phyloP scores from a whole-genome alignment of 2,329 filamentous ascomycete species.

The Talaromyces funiculosus region DNA sequence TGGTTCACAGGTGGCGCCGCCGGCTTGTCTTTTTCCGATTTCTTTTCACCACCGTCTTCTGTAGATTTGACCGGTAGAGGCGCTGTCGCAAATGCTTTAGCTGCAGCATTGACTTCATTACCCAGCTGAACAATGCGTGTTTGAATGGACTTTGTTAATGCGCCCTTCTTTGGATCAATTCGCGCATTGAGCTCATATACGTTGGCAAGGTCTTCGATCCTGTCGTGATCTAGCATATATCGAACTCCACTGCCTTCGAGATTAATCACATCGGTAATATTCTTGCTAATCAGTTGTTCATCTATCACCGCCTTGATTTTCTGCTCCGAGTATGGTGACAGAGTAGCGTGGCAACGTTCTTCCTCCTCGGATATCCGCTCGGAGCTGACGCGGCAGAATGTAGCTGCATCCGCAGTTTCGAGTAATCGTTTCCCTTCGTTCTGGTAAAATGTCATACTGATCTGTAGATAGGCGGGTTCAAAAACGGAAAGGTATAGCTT shows the following conservation, averaged over 20 bases:
- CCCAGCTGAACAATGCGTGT: conserved; percentile 74
- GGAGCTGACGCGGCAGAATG: conserved; percentile 72
- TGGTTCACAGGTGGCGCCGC: conserved; percentile 55
- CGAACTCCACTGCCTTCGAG: conserved; percentile 79
- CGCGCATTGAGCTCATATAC: conserved; percentile 73
- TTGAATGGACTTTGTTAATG: conserved; percentile 66
- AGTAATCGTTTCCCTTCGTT: conserved; percentile 69
- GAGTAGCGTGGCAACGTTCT: conserved; percentile 74
- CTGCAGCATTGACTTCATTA: conserved; percentile 68
- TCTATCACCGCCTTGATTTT: conserved; percentile 77
- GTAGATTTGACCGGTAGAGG: conserved; percentile 43
- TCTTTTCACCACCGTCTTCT: conserved; percentile 48
- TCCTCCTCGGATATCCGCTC: conserved; percentile 73
- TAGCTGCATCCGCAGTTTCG: conserved; percentile 69
- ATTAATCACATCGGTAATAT: conserved; percentile 74
- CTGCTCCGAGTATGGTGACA: conserved; percentile 64
- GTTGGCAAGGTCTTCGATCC: conserved; percentile 68
- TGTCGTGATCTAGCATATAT: conserved; percentile 89
- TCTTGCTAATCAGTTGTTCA: conserved; percentile 67
- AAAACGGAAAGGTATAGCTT: conserved; percentile 82
- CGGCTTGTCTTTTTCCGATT: conserved; percentile 41
- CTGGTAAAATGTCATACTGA: conserved; percentile 68
- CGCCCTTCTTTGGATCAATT: conserved; percentile 67
- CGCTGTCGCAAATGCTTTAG: conserved; percentile 51
- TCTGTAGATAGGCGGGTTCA: conserved; percentile 68